phyloP scores from a whole-genome alignment of 192 early-diverging fungal genomes.

The Coemansia sp. region DNA sequence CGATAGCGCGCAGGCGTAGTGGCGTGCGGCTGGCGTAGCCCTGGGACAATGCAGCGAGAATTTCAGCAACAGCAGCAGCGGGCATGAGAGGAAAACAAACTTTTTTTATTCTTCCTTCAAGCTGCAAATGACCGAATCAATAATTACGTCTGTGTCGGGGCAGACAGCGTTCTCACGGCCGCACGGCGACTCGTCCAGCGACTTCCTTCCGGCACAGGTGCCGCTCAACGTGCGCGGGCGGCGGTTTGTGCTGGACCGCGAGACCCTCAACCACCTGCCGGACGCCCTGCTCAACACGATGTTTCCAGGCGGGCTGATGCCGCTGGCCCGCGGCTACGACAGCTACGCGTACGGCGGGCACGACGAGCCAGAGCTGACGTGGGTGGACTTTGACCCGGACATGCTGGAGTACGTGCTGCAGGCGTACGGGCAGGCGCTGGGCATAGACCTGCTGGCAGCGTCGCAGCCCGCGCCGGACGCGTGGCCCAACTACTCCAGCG shows the following conservation, averaged over 20 bases:
- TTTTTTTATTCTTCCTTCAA: background rate
- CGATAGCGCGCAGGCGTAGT: constrained; percentile 82
- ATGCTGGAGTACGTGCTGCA: constrained; percentile 53
- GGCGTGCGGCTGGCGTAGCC: constrained; percentile 68
- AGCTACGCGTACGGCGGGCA: constrained; percentile 14
- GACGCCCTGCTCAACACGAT: constrained; percentile 52
- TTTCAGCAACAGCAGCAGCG: constrained; percentile 1
- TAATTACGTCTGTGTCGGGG: constrained; percentile 44
- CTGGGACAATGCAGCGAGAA: constrained; percentile 19
- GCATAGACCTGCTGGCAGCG: constrained; percentile 23
- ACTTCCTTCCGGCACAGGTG: constrained; percentile 38
- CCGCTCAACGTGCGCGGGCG: constrained; percentile 47
- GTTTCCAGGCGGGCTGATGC: constrained; percentile 46
- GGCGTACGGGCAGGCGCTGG: constrained; percentile 37
- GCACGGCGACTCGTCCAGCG: constrained; percentile 38
- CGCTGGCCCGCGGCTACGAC: constrained; percentile 27
- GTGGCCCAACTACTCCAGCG: constrained; percentile 42
- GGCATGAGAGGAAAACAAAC: background rate
- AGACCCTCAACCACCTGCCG: constrained; percentile 50
- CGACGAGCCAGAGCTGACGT: constrained; percentile 31
- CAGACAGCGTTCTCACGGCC: constrained; percentile 56
- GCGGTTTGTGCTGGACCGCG: constrained; percentile 52
- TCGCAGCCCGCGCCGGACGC: constrained; percentile 1
- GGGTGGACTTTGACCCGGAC: constrained; percentile 56
- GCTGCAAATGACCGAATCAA: constrained; percentile 34